Conservation (phyloP, 2,329 filamentous ascomycete genomes). For the Botrytis pseudocinerea region DNA sequence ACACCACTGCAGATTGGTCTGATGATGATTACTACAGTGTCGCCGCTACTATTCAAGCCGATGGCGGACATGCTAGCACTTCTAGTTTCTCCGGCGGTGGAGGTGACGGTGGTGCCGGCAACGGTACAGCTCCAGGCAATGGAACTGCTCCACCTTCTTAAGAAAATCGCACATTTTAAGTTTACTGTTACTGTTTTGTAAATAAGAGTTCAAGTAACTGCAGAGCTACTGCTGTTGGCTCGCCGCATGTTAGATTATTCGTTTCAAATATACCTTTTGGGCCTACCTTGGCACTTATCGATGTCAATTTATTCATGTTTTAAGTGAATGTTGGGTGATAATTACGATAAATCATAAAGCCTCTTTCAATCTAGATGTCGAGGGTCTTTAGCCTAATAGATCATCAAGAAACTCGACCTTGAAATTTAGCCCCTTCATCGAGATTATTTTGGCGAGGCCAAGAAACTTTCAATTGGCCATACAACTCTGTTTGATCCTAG, state of each 20-base stretch:
- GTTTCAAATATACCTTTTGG: neutral
- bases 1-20: slow-evolving; percentile 39
- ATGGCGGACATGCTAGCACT: neutral
- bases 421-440: neutral
- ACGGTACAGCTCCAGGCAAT: neutral
- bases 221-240: neutral
- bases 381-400: too few relatives aligned
- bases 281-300: neutral
- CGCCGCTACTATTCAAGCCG: neutral
- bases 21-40: neutral
- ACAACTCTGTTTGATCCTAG: neutral
- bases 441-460: neutral
- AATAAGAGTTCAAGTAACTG: neutral
- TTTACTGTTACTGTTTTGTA: neutral
- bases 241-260: neutral
- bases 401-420: too few relatives aligned
- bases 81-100: neutral
- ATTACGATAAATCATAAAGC: neutral
- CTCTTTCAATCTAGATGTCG: neutral
- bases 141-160: neutral
- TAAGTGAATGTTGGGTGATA: neutral
- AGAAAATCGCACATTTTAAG: too few relatives aligned
- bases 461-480: neutral
- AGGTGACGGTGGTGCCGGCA: neutral
- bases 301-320: neutral